phyloP scores from a whole-genome alignment of 768 basidiomycete species.

The Fomitopsis pulvina region DNA sequence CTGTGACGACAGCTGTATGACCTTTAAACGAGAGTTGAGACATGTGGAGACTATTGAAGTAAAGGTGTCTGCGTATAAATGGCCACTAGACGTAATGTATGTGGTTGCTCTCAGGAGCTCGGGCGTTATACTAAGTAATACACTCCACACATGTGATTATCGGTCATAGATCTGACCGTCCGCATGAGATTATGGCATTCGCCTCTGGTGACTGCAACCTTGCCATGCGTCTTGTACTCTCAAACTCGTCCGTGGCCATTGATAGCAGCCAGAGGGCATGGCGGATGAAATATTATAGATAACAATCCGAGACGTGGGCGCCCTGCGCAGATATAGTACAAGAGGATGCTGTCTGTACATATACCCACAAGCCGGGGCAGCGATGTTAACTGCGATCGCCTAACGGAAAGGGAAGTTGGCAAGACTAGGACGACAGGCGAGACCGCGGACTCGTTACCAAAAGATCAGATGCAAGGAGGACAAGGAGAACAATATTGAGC shows the following conservation, averaged over 20 bases:
- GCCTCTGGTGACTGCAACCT: too few species aligned
- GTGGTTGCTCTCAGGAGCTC: too few species aligned
- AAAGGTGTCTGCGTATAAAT: too few species aligned
- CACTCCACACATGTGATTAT: too few species aligned
- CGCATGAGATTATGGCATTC: too few species aligned
- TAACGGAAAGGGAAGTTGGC: neutral
- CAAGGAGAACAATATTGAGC: neutral
- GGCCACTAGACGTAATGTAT: too few species aligned
- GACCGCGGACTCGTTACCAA: too few species aligned
- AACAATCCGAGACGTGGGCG: constrained; percentile 11
- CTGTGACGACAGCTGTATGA: constrained; percentile 91
- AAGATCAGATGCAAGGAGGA: neutral
- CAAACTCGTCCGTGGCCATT: too few species aligned
- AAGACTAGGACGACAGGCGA: constrained; percentile 1
- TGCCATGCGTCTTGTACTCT: too few species aligned
- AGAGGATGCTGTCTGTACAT: constrained; percentile 11
- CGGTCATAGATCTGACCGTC: too few species aligned
- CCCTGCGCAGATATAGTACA: constrained; percentile 14
- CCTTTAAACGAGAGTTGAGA: constrained; percentile 64
- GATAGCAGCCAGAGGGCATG: neutral
- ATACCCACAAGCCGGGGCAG: constrained; percentile 10
- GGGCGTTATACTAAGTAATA: too few species aligned
- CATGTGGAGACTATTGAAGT: constrained; percentile 10
- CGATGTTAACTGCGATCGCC: constrained; percentile 8
- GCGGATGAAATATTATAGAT: constrained; percentile 2